These are phyloP conservation scores for Casuarina glauca DNA, from an alignment of 306 rosid species.

Conservation along the genomic window DNA sequence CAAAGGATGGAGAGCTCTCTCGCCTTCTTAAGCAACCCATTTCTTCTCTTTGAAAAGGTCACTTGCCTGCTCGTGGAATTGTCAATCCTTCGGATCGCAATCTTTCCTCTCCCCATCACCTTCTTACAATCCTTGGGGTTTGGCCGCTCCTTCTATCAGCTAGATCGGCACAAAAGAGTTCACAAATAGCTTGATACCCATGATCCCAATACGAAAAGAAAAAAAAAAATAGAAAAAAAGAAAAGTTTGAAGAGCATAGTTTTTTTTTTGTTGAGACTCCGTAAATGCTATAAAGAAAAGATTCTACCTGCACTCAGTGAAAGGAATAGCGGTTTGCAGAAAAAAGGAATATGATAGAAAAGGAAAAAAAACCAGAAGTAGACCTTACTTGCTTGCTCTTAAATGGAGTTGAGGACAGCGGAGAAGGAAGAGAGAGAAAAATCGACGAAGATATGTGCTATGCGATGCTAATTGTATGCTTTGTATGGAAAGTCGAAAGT, in stretches of 20 bases:
- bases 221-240: not conserved
- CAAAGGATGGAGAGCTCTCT: slow-evolving; percentile 54
- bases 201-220: not conserved
- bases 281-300: not conserved
- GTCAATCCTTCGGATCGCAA: slow-evolving; percentile 48
- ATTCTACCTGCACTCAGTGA: not conserved
- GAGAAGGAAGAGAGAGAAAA: not conserved
- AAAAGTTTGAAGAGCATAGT: not conserved
- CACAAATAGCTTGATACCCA: not conserved
- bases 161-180: slow-evolving; percentile 4
- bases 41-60: slow-evolving; percentile 52
- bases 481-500: slow-evolving; percentile 46
- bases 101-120: slow-evolving; percentile 50
- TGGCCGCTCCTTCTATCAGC: not conserved
- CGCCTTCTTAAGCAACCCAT: slow-evolving; percentile 50
- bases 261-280: not conserved
- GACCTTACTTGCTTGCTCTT: slow-evolving; percentile 17
- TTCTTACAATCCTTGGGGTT: not conserved
- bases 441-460: slow-evolving; percentile 23
- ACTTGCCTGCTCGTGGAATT: slow-evolving; percentile 51
- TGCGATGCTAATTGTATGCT: slow-evolving; percentile 37
- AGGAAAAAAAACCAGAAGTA: not conserved
- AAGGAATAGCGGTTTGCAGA: not conserved
- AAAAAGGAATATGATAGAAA: not conserved
- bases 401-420: not conserved